Conservation (phyloP, 495 filamentous ascomycete genomes). For the Diplogelasinospora grovesii region DNA sequence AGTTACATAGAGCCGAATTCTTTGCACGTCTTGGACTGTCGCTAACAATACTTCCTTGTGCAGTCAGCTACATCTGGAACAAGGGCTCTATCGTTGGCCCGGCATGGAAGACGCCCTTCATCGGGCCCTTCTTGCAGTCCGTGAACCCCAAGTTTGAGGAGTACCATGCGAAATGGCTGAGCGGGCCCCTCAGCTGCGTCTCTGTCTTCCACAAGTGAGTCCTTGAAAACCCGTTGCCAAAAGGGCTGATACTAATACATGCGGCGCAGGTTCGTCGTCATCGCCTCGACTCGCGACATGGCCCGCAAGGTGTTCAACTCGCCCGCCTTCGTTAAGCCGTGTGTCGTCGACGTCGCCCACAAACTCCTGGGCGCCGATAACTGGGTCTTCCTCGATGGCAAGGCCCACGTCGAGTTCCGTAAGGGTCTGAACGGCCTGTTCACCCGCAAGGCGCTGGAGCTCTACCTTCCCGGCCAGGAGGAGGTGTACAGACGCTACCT, state of each 20-base stretch:
- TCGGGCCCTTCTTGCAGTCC: slow-evolving; percentile 90
- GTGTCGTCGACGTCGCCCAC: slow-evolving; percentile 90
- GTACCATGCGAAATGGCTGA: slow-evolving; percentile 88
- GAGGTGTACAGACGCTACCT: slow-evolving; percentile 88
- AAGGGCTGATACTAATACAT: slow-evolving; percentile 2
- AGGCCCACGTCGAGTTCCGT: slow-evolving; percentile 91
- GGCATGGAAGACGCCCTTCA: slow-evolving; percentile 81
- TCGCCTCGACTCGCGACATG: slow-evolving; percentile 92
- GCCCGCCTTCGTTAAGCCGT: slow-evolving; percentile 86
- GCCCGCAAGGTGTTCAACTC: slow-evolving; percentile 97
- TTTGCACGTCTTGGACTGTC: too few species aligned
- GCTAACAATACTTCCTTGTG: background rate
- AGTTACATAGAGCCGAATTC: too few species aligned
- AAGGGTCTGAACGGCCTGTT: slow-evolving; percentile 94
- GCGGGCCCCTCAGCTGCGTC: slow-evolving; percentile 87
- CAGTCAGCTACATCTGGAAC: slow-evolving; percentile 77
- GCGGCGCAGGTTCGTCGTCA: slow-evolving; percentile 78
- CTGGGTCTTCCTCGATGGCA: slow-evolving; percentile 98
- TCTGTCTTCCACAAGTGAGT: slow-evolving; percentile 98
- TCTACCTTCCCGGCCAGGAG: slow-evolving; percentile 88
- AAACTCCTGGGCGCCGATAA: slow-evolving; percentile 89
- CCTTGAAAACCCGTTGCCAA: background rate
- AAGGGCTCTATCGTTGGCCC: slow-evolving; percentile 86
- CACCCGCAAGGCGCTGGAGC: slow-evolving; percentile 79
- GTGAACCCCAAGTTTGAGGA: slow-evolving; percentile 86